Base-by-base conservation (phyloP, 2,329 filamentous ascomycete species). In the Botryotinia calthae region DNA sequence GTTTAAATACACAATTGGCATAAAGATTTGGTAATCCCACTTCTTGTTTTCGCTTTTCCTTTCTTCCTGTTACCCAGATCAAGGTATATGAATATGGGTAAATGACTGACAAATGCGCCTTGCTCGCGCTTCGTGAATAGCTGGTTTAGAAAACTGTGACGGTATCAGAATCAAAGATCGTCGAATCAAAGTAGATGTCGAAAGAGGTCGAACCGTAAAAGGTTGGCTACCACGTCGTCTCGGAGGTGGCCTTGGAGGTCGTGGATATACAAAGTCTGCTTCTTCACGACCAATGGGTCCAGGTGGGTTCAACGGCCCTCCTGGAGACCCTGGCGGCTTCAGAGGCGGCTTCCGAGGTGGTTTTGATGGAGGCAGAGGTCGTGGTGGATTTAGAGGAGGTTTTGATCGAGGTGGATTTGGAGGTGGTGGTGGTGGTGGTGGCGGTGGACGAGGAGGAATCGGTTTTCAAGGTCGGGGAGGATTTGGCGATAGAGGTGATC, bases 191-290 rank as follows among this genome's bases (percentile, higher is more conserved):
- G 94, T 98, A 79, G 96, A 99, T 81, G 95, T 98, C 74, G 96
- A 99, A 84, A 91, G 96, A 80, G 96, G 96, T 77, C 92, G 96
- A 78, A 98, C 96, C 46, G 94, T 98, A 58, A 93, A 93, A 80
- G 94, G 92, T 66, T 99, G 96, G 96, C 92, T 93, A 80, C 96
- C 96, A 75, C 91, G 93, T 77, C 91, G 96, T 76, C 91, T 97
- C 70, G 96, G 95, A 73, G 96, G 96, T 76, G 96, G 96, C 64
- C 88, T 98, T 4, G 96, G 96, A 75, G 95, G 95, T 63, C 91
- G 96, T 79, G 93, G 93, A 76, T 98, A 98, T 83, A 98, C 95
- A 73, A 97, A 95, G 83, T 89, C 91, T 25, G 86, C 90, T 76
- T 88, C 91, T 68, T 86, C 91, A 51, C 89, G 93, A 70, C 93